Conservation (phyloP, 75 land plant species). For the Larix kaempferi region DNA sequence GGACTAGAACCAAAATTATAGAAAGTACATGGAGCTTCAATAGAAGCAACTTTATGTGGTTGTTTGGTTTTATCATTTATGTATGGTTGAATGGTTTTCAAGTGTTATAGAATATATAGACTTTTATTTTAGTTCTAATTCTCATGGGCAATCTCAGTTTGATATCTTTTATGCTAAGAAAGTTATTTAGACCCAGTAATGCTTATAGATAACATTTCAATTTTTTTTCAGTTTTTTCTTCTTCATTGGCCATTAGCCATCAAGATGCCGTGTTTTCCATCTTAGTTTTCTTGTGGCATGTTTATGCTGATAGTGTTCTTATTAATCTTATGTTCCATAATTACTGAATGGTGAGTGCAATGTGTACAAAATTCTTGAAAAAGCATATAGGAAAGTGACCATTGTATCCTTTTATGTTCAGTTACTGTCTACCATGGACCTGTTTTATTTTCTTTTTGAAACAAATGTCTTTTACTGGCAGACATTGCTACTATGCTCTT, state of each 20-base stretch:
- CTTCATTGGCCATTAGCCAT: neutral
- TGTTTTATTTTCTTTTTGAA: neutral
- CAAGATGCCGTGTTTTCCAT: neutral
- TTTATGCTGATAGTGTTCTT: neutral
- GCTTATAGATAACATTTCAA: neutral
- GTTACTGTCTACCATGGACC: neutral
- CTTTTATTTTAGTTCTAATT: neutral
- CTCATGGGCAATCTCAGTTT: neutral
- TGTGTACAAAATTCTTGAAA: neutral
- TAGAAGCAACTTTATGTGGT: neutral
- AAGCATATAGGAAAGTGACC: neutral
- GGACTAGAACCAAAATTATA: constrained; percentile 28
- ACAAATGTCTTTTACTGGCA: neutral
- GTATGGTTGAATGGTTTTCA: neutral
- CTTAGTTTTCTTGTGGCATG: neutral
- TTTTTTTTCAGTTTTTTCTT: neutral
- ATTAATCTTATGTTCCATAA: neutral
- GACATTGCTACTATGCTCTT: neutral
- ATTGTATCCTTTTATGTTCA: neutral
- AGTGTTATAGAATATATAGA: too few relatives aligned
- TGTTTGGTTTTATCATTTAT: neutral
- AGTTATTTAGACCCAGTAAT: neutral
- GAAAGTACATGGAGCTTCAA: neutral
- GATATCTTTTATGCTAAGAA: neutral
- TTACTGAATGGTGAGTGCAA: neutral